Evolutionary conservation across 805 yeast genomes (phyloP).

Genomic region (Candida xiaguanensis): DNA sequence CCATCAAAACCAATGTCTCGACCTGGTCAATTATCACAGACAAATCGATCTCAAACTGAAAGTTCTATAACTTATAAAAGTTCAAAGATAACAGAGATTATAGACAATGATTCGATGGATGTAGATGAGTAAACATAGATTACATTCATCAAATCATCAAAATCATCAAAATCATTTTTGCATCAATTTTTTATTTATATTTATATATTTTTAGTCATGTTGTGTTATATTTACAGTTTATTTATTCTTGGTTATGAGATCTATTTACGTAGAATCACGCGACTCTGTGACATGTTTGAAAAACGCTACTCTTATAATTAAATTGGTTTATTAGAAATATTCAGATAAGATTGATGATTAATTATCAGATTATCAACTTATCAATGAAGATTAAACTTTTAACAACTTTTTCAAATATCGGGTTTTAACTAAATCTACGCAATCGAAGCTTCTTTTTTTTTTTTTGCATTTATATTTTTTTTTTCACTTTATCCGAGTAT

Average conservation of each 20-base stretch:
- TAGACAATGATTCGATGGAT: slow-evolving; percentile 6
- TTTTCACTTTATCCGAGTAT: slow-evolving; percentile 2
- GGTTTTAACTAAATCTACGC: too few species aligned
- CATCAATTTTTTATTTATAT: background rate
- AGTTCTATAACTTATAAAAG: slow-evolving; percentile 14
- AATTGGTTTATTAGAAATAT: too few species aligned
- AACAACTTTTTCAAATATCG: too few species aligned
- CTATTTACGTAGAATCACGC: too few species aligned
- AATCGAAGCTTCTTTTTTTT: background rate
- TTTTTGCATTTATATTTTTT: background rate
- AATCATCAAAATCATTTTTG: background rate
- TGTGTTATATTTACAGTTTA: too few species aligned
- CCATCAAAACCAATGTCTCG: slow-evolving; percentile 29
- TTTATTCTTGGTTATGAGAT: too few species aligned
- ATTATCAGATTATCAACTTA: too few species aligned
- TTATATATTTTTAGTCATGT: background rate
- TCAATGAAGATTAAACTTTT: too few species aligned
- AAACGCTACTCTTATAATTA: too few species aligned
- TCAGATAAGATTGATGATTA: too few species aligned
- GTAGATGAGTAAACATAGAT: slow-evolving; percentile 2
- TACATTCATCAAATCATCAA: too few species aligned
- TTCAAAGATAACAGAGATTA: background rate
- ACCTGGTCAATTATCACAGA: slow-evolving; percentile 31
- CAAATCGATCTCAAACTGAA: slow-evolving; percentile 34
- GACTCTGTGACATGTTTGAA: too few species aligned